Evolutionary conservation across 179 eudicot species (phyloP).

Genomic region (Heliamphora ciliata): DNA sequence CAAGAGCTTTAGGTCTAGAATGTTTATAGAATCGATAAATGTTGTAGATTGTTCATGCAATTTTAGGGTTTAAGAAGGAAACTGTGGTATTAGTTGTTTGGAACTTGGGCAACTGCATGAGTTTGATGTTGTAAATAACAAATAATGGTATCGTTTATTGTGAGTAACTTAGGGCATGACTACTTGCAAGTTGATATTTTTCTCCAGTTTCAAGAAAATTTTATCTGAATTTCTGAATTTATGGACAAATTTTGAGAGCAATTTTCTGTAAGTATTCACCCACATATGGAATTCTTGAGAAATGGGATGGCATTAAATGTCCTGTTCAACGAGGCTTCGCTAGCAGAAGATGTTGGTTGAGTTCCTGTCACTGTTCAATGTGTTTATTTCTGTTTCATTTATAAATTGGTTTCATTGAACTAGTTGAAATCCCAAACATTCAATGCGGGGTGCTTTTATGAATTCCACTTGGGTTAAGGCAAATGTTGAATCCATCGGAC

Average conservation of each 20-base stretch:
- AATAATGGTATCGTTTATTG: background rate
- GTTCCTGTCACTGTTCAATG: background rate
- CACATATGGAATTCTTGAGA: background rate
- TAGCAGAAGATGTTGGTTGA: no score
- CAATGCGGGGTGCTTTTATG: background rate
- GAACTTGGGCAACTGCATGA: background rate
- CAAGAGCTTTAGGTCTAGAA: background rate
- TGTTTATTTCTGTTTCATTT: background rate
- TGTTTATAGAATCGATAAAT: background rate
- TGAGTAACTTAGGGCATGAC: background rate
- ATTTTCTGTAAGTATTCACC: background rate
- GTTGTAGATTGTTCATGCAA: background rate
- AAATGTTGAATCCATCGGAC: background rate
- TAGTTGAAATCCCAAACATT: background rate
- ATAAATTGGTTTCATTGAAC: background rate
- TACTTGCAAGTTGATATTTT: background rate
- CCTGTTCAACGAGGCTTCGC: no score
- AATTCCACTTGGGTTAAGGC: background rate
- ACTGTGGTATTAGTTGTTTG: background rate
- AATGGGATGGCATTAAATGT: background rate
- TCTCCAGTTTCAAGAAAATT: background rate
- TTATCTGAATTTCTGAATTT: background rate
- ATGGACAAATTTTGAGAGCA: background rate
- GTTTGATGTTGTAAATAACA: background rate
- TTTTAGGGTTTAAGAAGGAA: constrained; percentile 6